These are phyloP conservation scores for Starmera pachycereana DNA, from an alignment of 805 yeast species.

Conservation along the genomic window DNA sequence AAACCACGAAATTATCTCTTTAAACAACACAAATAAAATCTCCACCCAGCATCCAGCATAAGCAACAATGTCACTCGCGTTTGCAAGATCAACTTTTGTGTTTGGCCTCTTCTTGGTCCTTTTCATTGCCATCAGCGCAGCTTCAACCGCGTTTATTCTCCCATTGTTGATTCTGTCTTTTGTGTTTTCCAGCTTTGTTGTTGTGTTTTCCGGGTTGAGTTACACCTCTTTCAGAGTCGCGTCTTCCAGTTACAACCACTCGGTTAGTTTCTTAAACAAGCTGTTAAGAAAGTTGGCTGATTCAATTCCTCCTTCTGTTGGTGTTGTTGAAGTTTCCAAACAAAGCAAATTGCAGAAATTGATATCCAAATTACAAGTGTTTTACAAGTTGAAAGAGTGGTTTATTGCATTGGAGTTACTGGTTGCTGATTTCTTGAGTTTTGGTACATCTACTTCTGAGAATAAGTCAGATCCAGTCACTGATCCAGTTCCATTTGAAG, in stretches of 20 bases:
- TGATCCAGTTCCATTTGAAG: no score
- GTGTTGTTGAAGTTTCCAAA: constrained; percentile 11
- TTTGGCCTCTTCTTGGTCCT: constrained; percentile 7
- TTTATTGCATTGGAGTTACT: neutral
- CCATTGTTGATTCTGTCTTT: constrained; percentile 15
- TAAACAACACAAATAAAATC: neutral
- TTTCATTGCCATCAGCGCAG: constrained; percentile 4
- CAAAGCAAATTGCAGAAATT: no score
- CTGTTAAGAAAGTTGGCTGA: constrained; percentile 17
- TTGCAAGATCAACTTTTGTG: constrained; percentile 9
- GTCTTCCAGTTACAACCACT: constrained; percentile 15
- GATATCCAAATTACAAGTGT: neutral
- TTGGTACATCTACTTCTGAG: neutral
- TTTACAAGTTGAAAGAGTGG: neutral
- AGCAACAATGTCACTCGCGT: constrained; percentile 3
- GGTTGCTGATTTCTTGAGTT: neutral
- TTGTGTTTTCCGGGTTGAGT: constrained; percentile 17
- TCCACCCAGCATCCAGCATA: neutral
- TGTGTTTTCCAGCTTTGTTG: constrained; percentile 17
- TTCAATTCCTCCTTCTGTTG: constrained; percentile 20
- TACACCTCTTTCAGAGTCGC: constrained; percentile 16
- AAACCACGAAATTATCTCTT: no score
- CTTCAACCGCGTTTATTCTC: constrained; percentile 11
- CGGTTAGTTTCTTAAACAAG: constrained; percentile 16
- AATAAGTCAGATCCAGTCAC: no score